Conservation (phyloP, 192 early-diverging fungal genomes). For the Entomortierella chlamydospora region DNA sequence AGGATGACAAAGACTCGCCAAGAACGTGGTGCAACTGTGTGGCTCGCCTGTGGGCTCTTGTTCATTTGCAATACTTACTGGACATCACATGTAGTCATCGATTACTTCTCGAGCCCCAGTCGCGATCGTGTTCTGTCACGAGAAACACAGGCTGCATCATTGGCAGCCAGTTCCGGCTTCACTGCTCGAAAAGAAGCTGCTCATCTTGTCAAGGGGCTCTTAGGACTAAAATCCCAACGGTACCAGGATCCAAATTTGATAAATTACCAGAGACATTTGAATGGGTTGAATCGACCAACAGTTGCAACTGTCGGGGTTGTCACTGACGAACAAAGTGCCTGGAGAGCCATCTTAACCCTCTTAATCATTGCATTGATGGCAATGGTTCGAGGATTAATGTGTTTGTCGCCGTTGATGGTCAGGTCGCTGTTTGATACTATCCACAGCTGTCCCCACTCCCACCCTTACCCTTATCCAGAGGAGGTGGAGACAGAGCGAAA, state of each 20-base stretch:
- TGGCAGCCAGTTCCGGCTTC: constrained; percentile 5
- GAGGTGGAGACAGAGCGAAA: constrained; percentile 31
- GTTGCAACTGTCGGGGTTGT: constrained; percentile 46
- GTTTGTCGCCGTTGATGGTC: constrained; percentile 24
- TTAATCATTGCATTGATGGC: constrained; percentile 32
- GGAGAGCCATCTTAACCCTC: constrained; percentile 19
- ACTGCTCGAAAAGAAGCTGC: constrained; percentile 22
- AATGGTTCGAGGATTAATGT: constrained; percentile 36
- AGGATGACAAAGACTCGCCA: constrained; percentile 34
- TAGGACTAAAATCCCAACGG: constrained; percentile 45
- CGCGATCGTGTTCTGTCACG: constrained; percentile 7
- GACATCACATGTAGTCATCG: constrained; percentile 35
- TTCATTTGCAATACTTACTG: constrained; percentile 52
- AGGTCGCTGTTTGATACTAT: constrained; percentile 42
- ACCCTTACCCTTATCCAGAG: constrained; percentile 46
- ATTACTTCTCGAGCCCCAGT: constrained; percentile 18
- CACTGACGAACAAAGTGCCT: constrained; percentile 29
- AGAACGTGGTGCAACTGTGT: constrained; percentile 46
- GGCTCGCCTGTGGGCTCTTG: constrained; percentile 44
- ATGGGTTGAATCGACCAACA: constrained; percentile 17
- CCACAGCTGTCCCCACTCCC: constrained; percentile 44
- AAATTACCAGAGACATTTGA: constrained; percentile 13
- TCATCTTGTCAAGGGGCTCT: constrained; percentile 37
- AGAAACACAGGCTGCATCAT: background rate
- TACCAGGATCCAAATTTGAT: constrained; percentile 20